Evolutionary conservation across 208 protist species (phyloP), one percentile per base, ranked within the genome.

Genomic region (Wallacemonas rigidus): DNA sequence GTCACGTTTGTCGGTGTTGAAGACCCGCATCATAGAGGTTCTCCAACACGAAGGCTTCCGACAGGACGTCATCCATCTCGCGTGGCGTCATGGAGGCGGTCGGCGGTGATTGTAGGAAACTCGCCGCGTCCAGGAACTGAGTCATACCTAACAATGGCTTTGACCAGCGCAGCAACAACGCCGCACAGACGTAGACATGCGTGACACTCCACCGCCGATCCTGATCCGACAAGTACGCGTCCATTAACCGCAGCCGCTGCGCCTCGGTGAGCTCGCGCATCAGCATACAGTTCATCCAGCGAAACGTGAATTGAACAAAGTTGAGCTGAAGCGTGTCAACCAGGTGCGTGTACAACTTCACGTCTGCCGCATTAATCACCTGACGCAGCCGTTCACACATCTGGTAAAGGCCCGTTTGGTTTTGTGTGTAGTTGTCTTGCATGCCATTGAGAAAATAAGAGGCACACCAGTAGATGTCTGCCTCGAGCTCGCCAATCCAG

Each of bases 211-310:
- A 93, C 45, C 73, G 74, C 35, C 80, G 82, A 54, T 82, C 79
- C 57, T 86, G 87, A 58, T 97, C 91, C 40, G 89, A 81, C 15
- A 98, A 75, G 69, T 97, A 98, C 2, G 89, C 81, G 79, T 98
- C 96, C 76, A 90, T 91, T 43, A 98, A 64, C 8, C 91, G 83
- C 51, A 98, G 71, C 53, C 87, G 78, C 72, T 96, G 81, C 50
- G 77, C 81, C 36, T 89, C 76, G 2, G 85, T 85, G 8, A 98
- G 72, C 75, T 98, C 96, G 38, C 96, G 86, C 56, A 98, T 65
- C 11, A 98, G 82, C 55, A 98, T 61, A 75, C 96, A 98, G 65
- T 96, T 96, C 89, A 96, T 96, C 94, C 94, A 98, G 5, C 92
- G 83, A 57, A 98, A 98, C 47, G 91, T 70, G 72, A 97, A 98